phyloP scores from a whole-genome alignment of 1,284 basidiomycete species.

The Coniophora puteana region DNA sequence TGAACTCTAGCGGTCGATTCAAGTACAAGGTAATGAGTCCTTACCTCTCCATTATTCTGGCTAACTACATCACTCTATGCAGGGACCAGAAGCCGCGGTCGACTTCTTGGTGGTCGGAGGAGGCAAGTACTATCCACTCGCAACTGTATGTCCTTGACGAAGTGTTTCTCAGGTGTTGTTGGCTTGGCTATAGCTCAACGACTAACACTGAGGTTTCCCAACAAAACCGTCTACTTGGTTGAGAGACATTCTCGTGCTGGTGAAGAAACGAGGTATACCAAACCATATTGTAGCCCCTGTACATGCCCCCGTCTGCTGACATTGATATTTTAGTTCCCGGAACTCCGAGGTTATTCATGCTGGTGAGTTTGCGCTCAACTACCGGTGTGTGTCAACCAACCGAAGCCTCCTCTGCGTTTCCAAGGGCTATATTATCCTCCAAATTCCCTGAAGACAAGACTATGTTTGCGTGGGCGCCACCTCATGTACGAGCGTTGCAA shows the following conservation, averaged over 20 bases:
- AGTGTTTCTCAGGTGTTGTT: conserved; percentile 59
- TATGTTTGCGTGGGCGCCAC: conserved; percentile 86
- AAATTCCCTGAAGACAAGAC: conserved; percentile 79
- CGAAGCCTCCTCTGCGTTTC: background rate
- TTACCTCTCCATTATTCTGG: conserved; percentile 1
- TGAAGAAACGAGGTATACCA: conserved; percentile 75
- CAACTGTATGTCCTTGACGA: background rate
- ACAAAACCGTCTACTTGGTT: conserved; percentile 79
- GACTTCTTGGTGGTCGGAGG: conserved; percentile 94
- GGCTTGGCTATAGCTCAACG: conserved; percentile 86
- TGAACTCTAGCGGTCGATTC: conserved; percentile 61
- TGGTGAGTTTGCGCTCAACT: conserved; percentile 37
- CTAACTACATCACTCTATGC: conserved; percentile 4
- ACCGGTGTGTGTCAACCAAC: background rate
- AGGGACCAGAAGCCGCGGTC: conserved; percentile 73
- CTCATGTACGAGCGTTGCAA: conserved; percentile 82
- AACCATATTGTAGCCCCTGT: background rate
- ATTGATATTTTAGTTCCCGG: conserved; percentile 58
- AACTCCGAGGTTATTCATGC: conserved; percentile 98
- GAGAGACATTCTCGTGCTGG: conserved; percentile 77
- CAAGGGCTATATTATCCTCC: conserved; percentile 83
- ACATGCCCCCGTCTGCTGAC: background rate
- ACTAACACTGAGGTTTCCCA: conserved; percentile 64
- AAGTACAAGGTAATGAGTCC: conserved; percentile 52
- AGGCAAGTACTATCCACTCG: conserved; percentile 41